These are phyloP conservation scores for Cercis canadensis DNA, from an alignment of 306 rosid species.

Conservation along the genomic window DNA sequence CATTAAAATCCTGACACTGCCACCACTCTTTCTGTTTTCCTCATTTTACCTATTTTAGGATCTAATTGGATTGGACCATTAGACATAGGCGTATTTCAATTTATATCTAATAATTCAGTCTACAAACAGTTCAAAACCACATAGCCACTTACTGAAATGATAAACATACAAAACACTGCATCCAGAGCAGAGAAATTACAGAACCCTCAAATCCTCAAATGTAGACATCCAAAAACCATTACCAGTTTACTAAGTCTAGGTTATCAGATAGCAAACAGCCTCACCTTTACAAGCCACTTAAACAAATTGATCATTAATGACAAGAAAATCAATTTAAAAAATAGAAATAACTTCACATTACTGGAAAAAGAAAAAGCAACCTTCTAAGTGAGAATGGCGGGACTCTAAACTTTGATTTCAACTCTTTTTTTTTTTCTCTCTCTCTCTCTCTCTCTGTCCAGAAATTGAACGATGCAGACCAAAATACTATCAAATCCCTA, in stretches of 20 bases:
- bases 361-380: neutral
- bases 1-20: slow-evolving; percentile 2
- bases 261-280: neutral
- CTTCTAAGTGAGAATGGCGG: neutral
- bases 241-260: neutral
- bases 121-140: neutral
- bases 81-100: neutral
- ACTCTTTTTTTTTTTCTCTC: too few relatives aligned
- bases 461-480: neutral
- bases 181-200: neutral
- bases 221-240: neutral
- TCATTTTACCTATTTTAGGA: neutral
- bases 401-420: neutral
- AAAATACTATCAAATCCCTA: neutral
- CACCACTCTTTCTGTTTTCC: slow-evolving; percentile 13
- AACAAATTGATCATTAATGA: neutral
- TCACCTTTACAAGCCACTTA: neutral
- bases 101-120: slow-evolving; percentile 26
- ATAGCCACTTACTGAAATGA: neutral
- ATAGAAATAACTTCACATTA: neutral
- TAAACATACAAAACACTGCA: neutral
- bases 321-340: too few relatives aligned
- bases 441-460: neutral
- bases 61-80: slow-evolving; percentile 23
- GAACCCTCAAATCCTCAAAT: slow-evolving; percentile 13